These are phyloP conservation scores for Penicillium brevicompactum DNA, from an alignment of 2,329 filamentous ascomycete genomes.

Conservation along the genomic window DNA sequence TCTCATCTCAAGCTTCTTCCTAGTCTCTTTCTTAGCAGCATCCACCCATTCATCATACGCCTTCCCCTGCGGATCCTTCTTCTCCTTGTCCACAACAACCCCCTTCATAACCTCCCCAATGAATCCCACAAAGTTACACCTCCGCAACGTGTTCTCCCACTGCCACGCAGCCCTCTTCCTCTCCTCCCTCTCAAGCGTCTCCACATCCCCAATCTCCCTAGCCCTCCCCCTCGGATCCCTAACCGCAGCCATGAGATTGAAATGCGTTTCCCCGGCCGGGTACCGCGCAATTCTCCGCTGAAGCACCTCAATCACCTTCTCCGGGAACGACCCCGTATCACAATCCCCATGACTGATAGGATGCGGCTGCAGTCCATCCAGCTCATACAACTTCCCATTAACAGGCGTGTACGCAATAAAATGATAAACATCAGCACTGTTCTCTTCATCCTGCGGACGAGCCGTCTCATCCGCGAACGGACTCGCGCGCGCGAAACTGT, in stretches of 20 bases:
- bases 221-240: constrained; percentile 77
- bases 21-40: constrained; percentile 56
- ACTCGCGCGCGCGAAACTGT: constrained; percentile 83
- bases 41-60: constrained; percentile 82
- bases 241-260: constrained; percentile 93
- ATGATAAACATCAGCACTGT: constrained; percentile 80
- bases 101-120: constrained; percentile 86
- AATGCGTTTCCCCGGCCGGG: constrained; percentile 83
- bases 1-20: constrained; percentile 41
- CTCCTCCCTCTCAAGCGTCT: constrained; percentile 77
- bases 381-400: constrained; percentile 80
- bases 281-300: constrained; percentile 83
- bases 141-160: constrained; percentile 89
- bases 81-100: constrained; percentile 72
- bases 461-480: constrained; percentile 93
- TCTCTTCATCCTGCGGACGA: constrained; percentile 68
- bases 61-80: constrained; percentile 58
- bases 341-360: constrained; percentile 87
- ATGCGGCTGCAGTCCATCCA: constrained; percentile 90
- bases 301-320: constrained; percentile 82
- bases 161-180: constrained; percentile 82
- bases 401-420: constrained; percentile 94
- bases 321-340: constrained; percentile 69
- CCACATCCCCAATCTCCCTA: constrained; percentile 77
- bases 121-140: constrained; percentile 97